phyloP scores from a whole-genome alignment of 2,329 filamentous ascomycete genomes.

The Alternaria metachromatica region DNA sequence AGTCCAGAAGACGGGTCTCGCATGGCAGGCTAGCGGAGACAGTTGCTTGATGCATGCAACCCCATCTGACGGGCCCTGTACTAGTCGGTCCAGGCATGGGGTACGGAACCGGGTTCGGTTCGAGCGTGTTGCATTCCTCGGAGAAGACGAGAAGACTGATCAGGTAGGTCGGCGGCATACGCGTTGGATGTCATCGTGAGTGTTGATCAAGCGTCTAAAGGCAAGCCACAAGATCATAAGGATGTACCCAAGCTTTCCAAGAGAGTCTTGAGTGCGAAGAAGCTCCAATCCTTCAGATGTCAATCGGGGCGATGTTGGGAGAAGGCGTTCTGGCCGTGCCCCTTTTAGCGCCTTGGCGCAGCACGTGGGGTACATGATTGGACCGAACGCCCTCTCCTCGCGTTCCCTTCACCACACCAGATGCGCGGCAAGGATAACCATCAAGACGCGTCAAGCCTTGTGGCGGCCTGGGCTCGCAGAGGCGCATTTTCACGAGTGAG shows the following conservation, averaged over 20 bases:
- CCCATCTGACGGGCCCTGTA: not conserved
- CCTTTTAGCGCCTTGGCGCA: not conserved
- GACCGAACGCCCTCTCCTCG: not conserved
- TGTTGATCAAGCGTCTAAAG: not conserved
- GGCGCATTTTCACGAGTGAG: not conserved
- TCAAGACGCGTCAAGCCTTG: constrained; percentile 9
- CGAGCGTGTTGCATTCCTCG: not conserved
- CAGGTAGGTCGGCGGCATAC: not conserved
- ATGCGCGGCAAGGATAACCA: constrained; percentile 1
- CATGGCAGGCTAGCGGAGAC: not conserved
- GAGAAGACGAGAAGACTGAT: not conserved
- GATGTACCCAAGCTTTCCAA: not conserved
- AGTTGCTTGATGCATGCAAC: not conserved
- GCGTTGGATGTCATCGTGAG: not conserved
- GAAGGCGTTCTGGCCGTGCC: not conserved
- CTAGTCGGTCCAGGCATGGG: not conserved
- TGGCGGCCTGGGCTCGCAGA: constrained; percentile 15
- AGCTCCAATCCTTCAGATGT: constrained; percentile 4
- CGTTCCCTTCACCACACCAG: not conserved
- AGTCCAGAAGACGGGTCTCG: constrained; percentile 1
- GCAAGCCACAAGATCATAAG: constrained; percentile 4
- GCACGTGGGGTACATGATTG: constrained; percentile 8
- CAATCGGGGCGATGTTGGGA: not conserved
- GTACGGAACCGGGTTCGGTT: not conserved
- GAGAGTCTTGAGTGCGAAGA: not conserved